Base-by-base conservation (phyloP, 345 rosid species). In the Leavenworthia alabamica region DNA sequence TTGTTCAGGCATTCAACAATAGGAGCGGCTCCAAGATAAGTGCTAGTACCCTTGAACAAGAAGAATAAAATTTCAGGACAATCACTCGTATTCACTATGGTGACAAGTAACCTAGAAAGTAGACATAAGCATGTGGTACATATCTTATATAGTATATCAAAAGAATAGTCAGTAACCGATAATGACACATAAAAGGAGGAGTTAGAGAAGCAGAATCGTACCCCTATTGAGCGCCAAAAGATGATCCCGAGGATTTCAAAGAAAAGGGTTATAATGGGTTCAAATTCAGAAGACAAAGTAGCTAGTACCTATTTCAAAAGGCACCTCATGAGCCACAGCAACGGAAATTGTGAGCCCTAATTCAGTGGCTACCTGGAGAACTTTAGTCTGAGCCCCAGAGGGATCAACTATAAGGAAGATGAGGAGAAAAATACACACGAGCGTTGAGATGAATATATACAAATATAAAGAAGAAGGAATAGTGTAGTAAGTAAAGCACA, bases 1-100 rank as follows among this genome's bases (percentile, higher is more conserved):
- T 77, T 88, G 49, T 86, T 95, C 46, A 91, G 83, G 62, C 96
- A 91, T 76, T 85, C 87, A 65, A 91, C 96, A 70, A 91, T 83
- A 1, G 96, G 96, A 70, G 87, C 90, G 52, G 96, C 96, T 77
- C 98, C 98, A 54, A 91, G 79, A 78, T 91, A 91, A 20, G 98
- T 88, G 77, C 96, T 79, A 45, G 73, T 51, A 35, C 95, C 96
- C 96, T 91, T 80, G 68, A 71, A 29, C 68, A 35, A 68, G 46
- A 20, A 66, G 22, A 43, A 49, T 11, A 64, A 67, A 29, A 42
- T 4, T 17, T 45, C 32, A 22, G 22, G 29, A 10, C 4, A 48
- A 14, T 20, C 20, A 29, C 22, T 27, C 2, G 12, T 10, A 20
- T 29, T 29, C 13, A 16, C 12, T n/a, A 64, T n/a, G 24, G 47